Conservation (phyloP, 2,329 filamentous ascomycete species). For the Nemania sp. region DNA sequence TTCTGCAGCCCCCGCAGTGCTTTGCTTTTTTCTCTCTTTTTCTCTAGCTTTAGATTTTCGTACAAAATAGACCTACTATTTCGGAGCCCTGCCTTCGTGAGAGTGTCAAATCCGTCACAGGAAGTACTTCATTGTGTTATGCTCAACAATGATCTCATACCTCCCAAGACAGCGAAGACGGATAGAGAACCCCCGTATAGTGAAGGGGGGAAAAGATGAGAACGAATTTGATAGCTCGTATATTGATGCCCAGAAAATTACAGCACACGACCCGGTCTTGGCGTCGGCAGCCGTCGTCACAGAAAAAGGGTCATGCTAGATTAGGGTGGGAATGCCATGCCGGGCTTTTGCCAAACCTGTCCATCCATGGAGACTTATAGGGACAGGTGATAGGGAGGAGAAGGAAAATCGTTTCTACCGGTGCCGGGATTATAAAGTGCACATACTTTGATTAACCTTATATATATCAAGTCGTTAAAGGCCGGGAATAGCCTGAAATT, state of each 20-base stretch:
- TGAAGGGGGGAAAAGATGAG: constrained; percentile 13
- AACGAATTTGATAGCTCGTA: constrained; percentile 14
- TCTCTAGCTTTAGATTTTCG: too few relatives aligned
- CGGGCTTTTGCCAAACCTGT: constrained; percentile 18
- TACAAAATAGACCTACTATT: too few relatives aligned
- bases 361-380: constrained; percentile 14
- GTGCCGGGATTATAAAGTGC: constrained; percentile 10
- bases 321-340: constrained; percentile 20
- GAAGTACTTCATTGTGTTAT: constrained; percentile 7
- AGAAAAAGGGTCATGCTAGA: constrained; percentile 13
- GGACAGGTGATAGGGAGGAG: constrained; percentile 13
- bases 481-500: constrained; percentile 23
- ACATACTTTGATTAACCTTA: constrained; percentile 12
- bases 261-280: constrained; percentile 19
- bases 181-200: constrained; percentile 18
- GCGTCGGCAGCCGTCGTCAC: constrained; percentile 12
- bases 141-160: constrained; percentile 13
- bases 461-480: constrained; percentile 18
- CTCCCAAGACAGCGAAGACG: constrained; percentile 11
- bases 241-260: constrained; percentile 21
- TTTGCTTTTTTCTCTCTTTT: too few relatives aligned
- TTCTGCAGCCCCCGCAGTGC: too few relatives aligned
- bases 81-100: too few relatives aligned
- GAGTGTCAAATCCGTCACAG: too few relatives aligned
- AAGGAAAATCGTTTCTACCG: constrained; percentile 13